Conservation (phyloP, 2,329 filamentous ascomycete species). For the Colletotrichum abscissum region DNA sequence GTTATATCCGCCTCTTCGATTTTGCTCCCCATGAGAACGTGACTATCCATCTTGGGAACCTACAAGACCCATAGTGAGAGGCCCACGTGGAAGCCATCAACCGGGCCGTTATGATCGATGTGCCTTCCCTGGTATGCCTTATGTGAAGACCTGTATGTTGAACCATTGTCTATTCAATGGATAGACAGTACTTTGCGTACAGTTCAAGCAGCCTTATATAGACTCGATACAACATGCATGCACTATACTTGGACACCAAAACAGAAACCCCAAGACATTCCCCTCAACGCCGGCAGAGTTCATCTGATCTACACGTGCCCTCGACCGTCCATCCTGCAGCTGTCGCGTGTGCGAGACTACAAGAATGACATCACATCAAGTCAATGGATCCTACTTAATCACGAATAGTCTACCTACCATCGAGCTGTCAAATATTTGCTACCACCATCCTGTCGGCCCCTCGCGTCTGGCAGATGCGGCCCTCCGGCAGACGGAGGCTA, state of each 20-base stretch:
- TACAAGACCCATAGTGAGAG: background rate
- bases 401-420: no score
- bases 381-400: background rate
- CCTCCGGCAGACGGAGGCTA: constrained; percentile 30
- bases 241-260: background rate
- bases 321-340: background rate
- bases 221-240: no score
- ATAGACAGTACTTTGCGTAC: no score
- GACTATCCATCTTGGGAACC: no score
- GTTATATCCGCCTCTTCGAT: background rate
- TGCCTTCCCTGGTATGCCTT: background rate
- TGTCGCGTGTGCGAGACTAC: background rate
- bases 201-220: no score
- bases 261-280: background rate
- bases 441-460: background rate
- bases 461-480: background rate
- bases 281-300: background rate
- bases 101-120: constrained; percentile 5
- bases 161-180: no score
- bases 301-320: background rate
- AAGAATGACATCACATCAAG: background rate
- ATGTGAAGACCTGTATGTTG: no score
- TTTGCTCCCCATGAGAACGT: background rate
- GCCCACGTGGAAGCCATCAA: background rate
- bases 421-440: background rate